Evolutionary conservation across 2,329 filamentous ascomycete genomes (phyloP).

Genomic region (Apiospora rasikravindrae): DNA sequence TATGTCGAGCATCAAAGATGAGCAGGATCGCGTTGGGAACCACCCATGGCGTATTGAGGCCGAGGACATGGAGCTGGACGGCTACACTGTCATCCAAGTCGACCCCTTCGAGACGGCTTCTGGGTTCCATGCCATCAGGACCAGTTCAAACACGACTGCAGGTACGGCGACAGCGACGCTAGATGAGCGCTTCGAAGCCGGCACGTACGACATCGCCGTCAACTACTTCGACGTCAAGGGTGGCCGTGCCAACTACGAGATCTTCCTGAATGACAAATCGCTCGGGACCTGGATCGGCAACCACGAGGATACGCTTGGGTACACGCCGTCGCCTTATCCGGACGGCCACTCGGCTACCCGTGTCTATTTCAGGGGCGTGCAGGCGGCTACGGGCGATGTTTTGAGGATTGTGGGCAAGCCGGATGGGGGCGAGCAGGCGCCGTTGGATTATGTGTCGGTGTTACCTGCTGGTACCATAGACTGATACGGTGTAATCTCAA

Average conservation of each 20-base stretch:
- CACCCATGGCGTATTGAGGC: slow-evolving; percentile 73
- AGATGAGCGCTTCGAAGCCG: slow-evolving; percentile 45
- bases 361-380: slow-evolving; percentile 53
- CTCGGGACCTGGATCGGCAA: slow-evolving; percentile 66
- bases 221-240: slow-evolving; percentile 69
- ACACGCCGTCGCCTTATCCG: slow-evolving; percentile 61
- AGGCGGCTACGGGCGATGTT: slow-evolving; percentile 34
- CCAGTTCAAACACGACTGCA: slow-evolving; percentile 53
- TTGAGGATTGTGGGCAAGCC: slow-evolving; percentile 54
- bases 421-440: slow-evolving; percentile 66
- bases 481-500: slow-evolving; percentile 37
- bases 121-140: slow-evolving; percentile 59
- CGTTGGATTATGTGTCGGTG: slow-evolving; percentile 70
- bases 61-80: slow-evolving; percentile 65
- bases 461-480: slow-evolving; percentile 63
- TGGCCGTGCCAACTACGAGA: slow-evolving; percentile 61
- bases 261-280: slow-evolving; percentile 57
- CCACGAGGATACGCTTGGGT: slow-evolving; percentile 62
- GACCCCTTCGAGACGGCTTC: slow-evolving; percentile 66
- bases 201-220: slow-evolving; percentile 66
- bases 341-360: slow-evolving; percentile 70
- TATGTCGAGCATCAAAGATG: slow-evolving; percentile 64
- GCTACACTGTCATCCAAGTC: slow-evolving; percentile 60
- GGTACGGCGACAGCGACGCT: slow-evolving; percentile 56
- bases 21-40: slow-evolving; percentile 58